Evolutionary conservation across 2,329 filamentous ascomycete species (phyloP).

Genomic region (Aspergillus nomiae): DNA sequence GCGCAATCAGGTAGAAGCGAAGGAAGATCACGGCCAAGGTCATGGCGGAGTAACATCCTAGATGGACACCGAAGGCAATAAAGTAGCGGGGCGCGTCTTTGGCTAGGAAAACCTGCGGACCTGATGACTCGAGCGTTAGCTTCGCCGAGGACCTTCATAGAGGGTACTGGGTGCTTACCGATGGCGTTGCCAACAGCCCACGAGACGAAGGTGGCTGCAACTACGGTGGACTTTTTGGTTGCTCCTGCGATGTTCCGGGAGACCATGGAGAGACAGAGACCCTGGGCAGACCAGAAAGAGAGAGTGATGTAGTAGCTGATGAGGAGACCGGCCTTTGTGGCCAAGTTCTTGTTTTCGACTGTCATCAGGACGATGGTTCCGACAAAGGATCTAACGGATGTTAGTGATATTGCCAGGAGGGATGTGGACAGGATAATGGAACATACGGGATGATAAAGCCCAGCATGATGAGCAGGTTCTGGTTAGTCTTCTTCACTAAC

Average conservation of each 20-base stretch:
- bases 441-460: conserved; percentile 66
- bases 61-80: conserved; percentile 68
- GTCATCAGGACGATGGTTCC: conserved; percentile 74
- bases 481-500: conserved; percentile 68
- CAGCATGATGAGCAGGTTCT: conserved; percentile 69
- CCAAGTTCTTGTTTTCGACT: conserved; percentile 58
- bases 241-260: conserved; percentile 71
- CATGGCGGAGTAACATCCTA: conserved; percentile 67
- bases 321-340: conserved; percentile 66
- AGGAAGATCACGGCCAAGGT: conserved; percentile 60
- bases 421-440: background rate
- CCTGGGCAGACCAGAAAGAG: conserved; percentile 76
- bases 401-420: background rate
- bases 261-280: conserved; percentile 66
- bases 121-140: conserved; percentile 28
- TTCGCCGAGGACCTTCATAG: background rate
- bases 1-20: conserved; percentile 57
- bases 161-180: conserved; percentile 40
- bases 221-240: conserved; percentile 70
- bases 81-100: conserved; percentile 66
- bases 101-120: conserved; percentile 65
- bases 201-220: conserved; percentile 70
- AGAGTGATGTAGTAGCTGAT: conserved; percentile 76
- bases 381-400: conserved; percentile 59
- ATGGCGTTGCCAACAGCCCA: conserved; percentile 71